A percentile compares a stretch with the other conserved stretches of the same genome.
These are phyloP conservation scores for Trichosanthes cucumerina DNA, from an alignment of 306 rosid species.

Conservation along the genomic window DNA sequence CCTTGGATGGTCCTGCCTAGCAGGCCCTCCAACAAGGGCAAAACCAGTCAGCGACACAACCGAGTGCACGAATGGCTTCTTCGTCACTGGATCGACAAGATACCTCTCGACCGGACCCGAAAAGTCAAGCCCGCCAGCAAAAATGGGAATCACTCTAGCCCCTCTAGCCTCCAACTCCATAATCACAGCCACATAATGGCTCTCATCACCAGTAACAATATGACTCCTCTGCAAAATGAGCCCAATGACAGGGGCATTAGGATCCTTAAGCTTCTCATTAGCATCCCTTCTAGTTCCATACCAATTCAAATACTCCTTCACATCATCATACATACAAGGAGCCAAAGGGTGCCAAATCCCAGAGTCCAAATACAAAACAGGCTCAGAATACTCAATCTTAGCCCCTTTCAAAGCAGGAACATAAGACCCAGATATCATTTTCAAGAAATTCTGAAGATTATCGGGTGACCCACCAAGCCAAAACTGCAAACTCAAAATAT, in stretches of 20 bases:
- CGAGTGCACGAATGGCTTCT: conserved; percentile 70
- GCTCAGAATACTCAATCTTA: conserved; percentile 73
- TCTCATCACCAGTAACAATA: conserved; percentile 95
- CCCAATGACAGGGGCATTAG: conserved; percentile 54
- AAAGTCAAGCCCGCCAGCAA: conserved; percentile 89
- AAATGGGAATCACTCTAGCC: conserved; percentile 88
- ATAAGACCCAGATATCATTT: conserved; percentile 82
- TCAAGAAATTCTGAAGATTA: conserved; percentile 76
- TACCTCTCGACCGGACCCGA: conserved; percentile 92
- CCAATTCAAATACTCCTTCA: conserved; percentile 97
- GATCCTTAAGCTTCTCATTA: conserved; percentile 67
- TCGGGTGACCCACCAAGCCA: conserved; percentile 99
- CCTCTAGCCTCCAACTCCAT: conserved; percentile 96
- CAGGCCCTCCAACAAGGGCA: conserved; percentile 98
- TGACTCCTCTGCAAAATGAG: conserved; percentile 89
- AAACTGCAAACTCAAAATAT: conserved; percentile 80
- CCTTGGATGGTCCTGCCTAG: conserved; percentile 96
- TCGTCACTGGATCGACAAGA: conserved; percentile 66
- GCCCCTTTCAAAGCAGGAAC: conserved; percentile 70
- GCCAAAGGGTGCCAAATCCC: conserved; percentile 99
- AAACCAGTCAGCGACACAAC: conserved; percentile 86
- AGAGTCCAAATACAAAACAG: conserved; percentile 75
- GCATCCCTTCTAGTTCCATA: conserved; percentile 87
- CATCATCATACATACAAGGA: conserved; percentile 95
- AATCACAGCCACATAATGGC: conserved; percentile 94